Percentiles rank a stretch among this genome's conserved stretches.
phyloP scores from a whole-genome alignment of 2,329 filamentous ascomycete genomes.

The Didymella segeticola region DNA sequence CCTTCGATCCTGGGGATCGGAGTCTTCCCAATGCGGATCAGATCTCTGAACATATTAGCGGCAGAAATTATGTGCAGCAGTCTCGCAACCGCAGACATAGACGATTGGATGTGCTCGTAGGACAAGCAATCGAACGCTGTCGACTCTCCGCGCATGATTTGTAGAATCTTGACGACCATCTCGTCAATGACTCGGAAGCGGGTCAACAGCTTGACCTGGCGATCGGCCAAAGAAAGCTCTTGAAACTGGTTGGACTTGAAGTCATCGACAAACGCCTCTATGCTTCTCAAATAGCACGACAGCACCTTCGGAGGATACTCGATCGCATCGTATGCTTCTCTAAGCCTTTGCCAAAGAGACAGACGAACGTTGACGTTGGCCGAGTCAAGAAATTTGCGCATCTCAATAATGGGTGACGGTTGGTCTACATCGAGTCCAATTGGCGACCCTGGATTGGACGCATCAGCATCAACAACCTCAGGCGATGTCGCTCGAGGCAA shows the following conservation, averaged over 20 bases:
- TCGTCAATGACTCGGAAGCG: constrained; percentile 82
- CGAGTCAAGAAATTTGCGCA: constrained; percentile 83
- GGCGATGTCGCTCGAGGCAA: constrained; percentile 20
- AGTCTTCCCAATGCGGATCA: constrained; percentile 77
- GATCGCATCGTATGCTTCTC: constrained; percentile 85
- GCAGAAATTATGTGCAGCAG: constrained; percentile 79
- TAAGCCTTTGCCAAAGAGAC: constrained; percentile 89
- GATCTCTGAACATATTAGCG: constrained; percentile 82
- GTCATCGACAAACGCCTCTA: constrained; percentile 80
- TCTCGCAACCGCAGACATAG: constrained; percentile 73
- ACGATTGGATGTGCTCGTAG: constrained; percentile 75
- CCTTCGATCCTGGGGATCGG: constrained; percentile 65
- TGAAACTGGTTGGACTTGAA: constrained; percentile 66
- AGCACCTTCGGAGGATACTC: constrained; percentile 87
- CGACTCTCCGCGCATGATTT: constrained; percentile 68
- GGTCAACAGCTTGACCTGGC: constrained; percentile 74
- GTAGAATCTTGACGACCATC: constrained; percentile 73
- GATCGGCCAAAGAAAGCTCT: constrained; percentile 64
- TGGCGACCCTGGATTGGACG: constrained; percentile 3
- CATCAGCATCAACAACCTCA: constrained; percentile 14
- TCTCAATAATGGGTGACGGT: constrained; percentile 65
- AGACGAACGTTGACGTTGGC: constrained; percentile 84
- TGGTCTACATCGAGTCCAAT: constrained; percentile 10
- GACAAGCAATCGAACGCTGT: constrained; percentile 84
- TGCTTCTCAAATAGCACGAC: constrained; percentile 83